phyloP scores from a whole-genome alignment of 2,329 filamentous ascomycete genomes.

The Cladophialophora psammophila region DNA sequence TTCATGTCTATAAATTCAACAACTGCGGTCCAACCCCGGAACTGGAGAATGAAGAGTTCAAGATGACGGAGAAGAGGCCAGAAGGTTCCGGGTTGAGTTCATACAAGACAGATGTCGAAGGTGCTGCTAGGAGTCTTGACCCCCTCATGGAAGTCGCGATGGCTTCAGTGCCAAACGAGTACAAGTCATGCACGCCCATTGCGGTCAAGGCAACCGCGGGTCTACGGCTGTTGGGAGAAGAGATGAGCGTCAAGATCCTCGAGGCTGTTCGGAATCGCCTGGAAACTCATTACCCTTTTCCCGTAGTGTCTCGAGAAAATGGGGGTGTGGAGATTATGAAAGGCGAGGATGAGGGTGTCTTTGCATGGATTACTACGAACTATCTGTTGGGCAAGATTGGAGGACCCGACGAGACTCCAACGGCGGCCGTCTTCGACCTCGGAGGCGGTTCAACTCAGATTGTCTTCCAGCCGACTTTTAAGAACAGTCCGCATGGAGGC shows the following conservation, averaged over 20 bases:
- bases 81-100: slow-evolving; percentile 83
- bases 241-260: slow-evolving; percentile 83
- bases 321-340: slow-evolving; percentile 97
- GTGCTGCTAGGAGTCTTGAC: slow-evolving; percentile 88
- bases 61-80: slow-evolving; percentile 86
- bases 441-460: slow-evolving; percentile 98
- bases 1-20: slow-evolving; percentile 99
- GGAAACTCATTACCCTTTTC: slow-evolving; percentile 92
- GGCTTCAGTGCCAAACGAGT: slow-evolving; percentile 80
- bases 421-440: slow-evolving; percentile 93
- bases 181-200: slow-evolving; percentile 90
- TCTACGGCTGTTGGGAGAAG: slow-evolving; percentile 81
- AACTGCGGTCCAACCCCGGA: slow-evolving; percentile 97
- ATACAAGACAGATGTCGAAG: slow-evolving; percentile 84
- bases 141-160: slow-evolving; percentile 85
- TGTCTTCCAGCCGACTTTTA: slow-evolving; percentile 96
- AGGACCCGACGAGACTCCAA: slow-evolving; percentile 85
- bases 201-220: slow-evolving; percentile 99
- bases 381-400: slow-evolving; percentile 98
- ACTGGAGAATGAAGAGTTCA: slow-evolving; percentile 89
- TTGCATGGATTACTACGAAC: slow-evolving; percentile 99
- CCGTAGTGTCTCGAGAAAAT: slow-evolving; percentile 83
- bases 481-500: slow-evolving; percentile 72
- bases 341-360: slow-evolving; percentile 94
- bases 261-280: slow-evolving; percentile 82